Conservation (phyloP, 306 rosid genomes). For the Biancaea sappan region DNA sequence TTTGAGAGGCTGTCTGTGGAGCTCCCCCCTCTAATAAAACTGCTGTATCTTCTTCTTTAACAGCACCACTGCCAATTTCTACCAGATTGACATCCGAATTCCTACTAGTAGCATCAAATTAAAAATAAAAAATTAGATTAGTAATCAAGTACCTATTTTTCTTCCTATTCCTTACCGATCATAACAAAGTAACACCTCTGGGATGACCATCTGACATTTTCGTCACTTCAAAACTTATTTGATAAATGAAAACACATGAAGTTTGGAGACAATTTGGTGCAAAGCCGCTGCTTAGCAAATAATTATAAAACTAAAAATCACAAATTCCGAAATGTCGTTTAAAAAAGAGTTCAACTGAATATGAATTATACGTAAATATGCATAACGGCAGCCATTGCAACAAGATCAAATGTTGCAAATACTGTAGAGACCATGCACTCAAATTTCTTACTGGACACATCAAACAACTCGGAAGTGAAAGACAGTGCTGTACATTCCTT, state of each 20-base stretch:
- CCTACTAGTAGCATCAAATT: constrained; percentile 51
- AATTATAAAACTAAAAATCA: background rate
- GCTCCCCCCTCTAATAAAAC: constrained; percentile 77
- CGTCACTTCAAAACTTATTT: constrained; percentile 13
- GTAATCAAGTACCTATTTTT: constrained; percentile 22
- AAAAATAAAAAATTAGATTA: constrained; percentile 29
- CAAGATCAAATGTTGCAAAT: constrained; percentile 9
- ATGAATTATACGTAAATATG: background rate
- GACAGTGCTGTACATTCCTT: background rate
- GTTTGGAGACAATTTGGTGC: background rate
- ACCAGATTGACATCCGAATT: constrained; percentile 69
- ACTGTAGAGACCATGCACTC: background rate
- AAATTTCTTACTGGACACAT: background rate
- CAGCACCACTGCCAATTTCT: constrained; percentile 53
- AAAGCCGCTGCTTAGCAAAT: constrained; percentile 1
- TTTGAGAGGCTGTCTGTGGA: constrained; percentile 59
- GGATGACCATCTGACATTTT: background rate
- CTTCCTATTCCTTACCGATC: background rate
- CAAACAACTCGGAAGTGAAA: background rate
- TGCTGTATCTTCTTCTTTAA: constrained; percentile 73
- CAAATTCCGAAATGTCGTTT: background rate
- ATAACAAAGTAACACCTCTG: background rate
- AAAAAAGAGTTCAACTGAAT: background rate
- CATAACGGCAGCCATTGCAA: background rate
- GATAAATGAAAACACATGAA: background rate